Base-by-base conservation (phyloP, 768 basidiomycete genomes). In the Xerocomus brunneocitrinus region DNA sequence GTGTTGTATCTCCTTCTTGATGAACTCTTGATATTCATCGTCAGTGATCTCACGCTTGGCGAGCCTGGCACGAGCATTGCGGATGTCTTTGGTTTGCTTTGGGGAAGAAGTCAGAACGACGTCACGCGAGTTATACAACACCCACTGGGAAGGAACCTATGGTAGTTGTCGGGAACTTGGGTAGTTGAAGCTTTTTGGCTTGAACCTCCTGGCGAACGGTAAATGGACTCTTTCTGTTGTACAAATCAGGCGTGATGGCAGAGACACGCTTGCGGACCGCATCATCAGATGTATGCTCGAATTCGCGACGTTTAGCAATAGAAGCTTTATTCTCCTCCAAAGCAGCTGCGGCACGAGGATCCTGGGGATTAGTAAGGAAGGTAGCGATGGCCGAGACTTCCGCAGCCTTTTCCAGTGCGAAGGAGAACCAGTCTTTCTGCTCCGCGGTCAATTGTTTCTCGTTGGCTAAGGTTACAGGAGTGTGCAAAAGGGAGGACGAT, bases 21-120 rank as follows among this genome's bases (percentile, higher is more conserved):
- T 95, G 79, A 98, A 98, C 60, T 91, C 82, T 61, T 98, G 94
- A 75, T 99, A 99, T 73, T 98, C 76, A 49, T 79, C 83, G 63
- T 80, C 71, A 49, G 89, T 87, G 67, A 99, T 76, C 69, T 97
- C 92, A 58, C 85, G 84, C 79, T 98, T 99, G 72, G 80, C 83
- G 62, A 92, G 84, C 77, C 91, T 98, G 61, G 95, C 87, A 79
- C 97, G 95, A 66, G 95, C 95, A 62, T 80, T 80, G 75, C 97
- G 95, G 65, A 99, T 99, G 75, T 98, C 95, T 76, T 95, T 98
- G 67, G 97, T 99, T 87, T 99, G 97, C 84, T 89, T 66, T 19
- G 5, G 40, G 27, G 36, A 28, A 16, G 53, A 50, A 58, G 35
- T 57, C 14, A 59, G 57, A 47, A 49, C 40, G 16, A 30, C 2